phyloP scores from a whole-genome alignment of 2,329 filamentous ascomycete species.

The Fusarium incarnatum region DNA sequence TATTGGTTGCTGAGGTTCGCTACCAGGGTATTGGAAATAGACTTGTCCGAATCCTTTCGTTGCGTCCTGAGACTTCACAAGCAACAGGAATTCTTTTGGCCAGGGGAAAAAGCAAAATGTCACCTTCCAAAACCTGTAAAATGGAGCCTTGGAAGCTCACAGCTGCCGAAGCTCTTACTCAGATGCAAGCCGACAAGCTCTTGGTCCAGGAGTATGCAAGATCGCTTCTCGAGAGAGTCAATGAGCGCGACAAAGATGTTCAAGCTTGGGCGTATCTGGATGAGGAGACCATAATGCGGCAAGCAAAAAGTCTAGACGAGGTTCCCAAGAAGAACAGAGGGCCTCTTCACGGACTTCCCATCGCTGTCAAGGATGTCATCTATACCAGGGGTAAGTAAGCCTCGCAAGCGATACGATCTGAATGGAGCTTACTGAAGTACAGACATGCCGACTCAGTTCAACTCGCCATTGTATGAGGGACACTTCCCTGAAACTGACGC shows the following conservation, averaged over 20 bases:
- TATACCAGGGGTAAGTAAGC: constrained; percentile 62
- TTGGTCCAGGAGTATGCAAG: constrained; percentile 63
- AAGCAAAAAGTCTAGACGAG: constrained; percentile 63
- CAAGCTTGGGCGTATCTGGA: constrained; percentile 65
- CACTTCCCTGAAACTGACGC: constrained; percentile 63
- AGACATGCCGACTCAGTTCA: constrained; percentile 69
- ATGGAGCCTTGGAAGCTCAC: constrained; percentile 49
- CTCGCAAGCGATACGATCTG: not conserved
- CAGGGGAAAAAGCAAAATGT: constrained; percentile 12
- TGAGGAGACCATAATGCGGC: constrained; percentile 57
- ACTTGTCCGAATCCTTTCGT: not conserved
- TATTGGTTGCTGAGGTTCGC: constrained; percentile 4
- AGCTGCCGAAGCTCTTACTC: constrained; percentile 57
- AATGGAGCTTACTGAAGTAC: constrained; percentile 1
- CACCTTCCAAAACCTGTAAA: constrained; percentile 21
- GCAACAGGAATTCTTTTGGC: not conserved
- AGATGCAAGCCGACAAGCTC: constrained; percentile 56
- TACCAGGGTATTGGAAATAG: constrained; percentile 1
- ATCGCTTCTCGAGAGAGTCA: constrained; percentile 60
- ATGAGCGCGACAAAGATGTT: constrained; percentile 57
- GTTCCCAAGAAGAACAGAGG: constrained; percentile 62
- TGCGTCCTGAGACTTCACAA: not conserved
- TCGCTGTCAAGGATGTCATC: constrained; percentile 72
- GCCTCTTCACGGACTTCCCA: constrained; percentile 66
- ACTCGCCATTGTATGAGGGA: constrained; percentile 65